Evolutionary conservation across 495 filamentous ascomycete species (phyloP).

Genomic region (Penicillium waksmanii): DNA sequence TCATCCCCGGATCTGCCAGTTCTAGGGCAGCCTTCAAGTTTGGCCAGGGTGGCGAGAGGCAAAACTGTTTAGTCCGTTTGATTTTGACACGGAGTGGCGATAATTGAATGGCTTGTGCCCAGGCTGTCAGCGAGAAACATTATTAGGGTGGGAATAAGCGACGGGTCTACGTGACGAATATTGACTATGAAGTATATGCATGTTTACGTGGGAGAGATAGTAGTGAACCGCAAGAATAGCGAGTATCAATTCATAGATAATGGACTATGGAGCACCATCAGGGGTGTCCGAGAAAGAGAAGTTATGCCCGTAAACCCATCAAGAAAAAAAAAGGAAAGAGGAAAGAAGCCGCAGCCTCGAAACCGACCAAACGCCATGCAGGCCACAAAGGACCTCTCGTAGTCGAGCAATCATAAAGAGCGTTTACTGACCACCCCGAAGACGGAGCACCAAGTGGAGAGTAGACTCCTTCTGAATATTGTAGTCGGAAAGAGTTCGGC

Average conservation of each 20-base stretch:
- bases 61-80: not conserved
- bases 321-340: constrained; percentile 27
- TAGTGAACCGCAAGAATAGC: constrained; percentile 15
- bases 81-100: not conserved
- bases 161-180: too few species aligned
- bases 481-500: constrained; percentile 82
- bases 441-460: constrained; percentile 83
- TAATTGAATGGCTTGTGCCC: too few species aligned
- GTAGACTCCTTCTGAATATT: constrained; percentile 95
- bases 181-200: too few species aligned
- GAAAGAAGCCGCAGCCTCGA: constrained; percentile 34
- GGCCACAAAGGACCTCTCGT: constrained; percentile 38
- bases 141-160: too few species aligned
- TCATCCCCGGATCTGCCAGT: constrained; percentile 3
- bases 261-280: constrained; percentile 17
- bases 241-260: constrained; percentile 22
- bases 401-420: constrained; percentile 22
- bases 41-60: not conserved
- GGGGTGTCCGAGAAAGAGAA: constrained; percentile 23
- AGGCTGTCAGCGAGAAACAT: too few species aligned
- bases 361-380: constrained; percentile 52
- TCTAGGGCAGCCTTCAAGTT: not conserved
- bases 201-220: too few species aligned
- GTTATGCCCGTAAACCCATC: constrained; percentile 34
- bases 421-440: constrained; percentile 78